Conservation (phyloP, 768 basidiomycete species). For the Phylloporus arenicola region DNA sequence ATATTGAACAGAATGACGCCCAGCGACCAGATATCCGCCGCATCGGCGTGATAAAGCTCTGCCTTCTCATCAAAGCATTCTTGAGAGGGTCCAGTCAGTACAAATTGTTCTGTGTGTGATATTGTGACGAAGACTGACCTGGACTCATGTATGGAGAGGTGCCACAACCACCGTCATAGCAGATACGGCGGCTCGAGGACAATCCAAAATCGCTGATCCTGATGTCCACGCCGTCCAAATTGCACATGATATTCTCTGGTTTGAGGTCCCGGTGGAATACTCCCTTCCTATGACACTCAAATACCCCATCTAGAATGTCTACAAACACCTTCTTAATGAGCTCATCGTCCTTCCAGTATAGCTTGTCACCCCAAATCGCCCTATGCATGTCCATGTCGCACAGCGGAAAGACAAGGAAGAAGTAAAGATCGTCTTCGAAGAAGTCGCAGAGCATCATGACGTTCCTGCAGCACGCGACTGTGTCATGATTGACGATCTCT, state of each 20-base stretch:
- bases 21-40: conserved; percentile 62
- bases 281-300: conserved; percentile 62
- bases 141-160: conserved; percentile 66
- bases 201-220: conserved; percentile 78
- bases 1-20: conserved; percentile 84
- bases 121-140: conserved; percentile 40
- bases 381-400: conserved; percentile 62
- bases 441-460: conserved; percentile 64
- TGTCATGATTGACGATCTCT: conserved; percentile 55
- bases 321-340: conserved; percentile 65
- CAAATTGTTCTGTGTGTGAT: neutral
- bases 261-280: conserved; percentile 86
- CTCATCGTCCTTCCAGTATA: conserved; percentile 52
- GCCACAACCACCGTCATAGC: conserved; percentile 52
- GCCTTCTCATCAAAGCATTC: conserved; percentile 51
- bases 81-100: conserved; percentile 25
- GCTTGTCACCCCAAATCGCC: conserved; percentile 42
- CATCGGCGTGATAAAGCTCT: conserved; percentile 11
- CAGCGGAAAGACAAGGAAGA: conserved; percentile 65
- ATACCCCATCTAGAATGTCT: conserved; percentile 73
- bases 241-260: conserved; percentile 76
- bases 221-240: conserved; percentile 45
- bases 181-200: conserved; percentile 41
- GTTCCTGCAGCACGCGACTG: conserved; percentile 41
- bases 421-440: conserved; percentile 50